Conservation (phyloP, 2,329 filamentous ascomycete genomes). For the Aspergillus sp. region DNA sequence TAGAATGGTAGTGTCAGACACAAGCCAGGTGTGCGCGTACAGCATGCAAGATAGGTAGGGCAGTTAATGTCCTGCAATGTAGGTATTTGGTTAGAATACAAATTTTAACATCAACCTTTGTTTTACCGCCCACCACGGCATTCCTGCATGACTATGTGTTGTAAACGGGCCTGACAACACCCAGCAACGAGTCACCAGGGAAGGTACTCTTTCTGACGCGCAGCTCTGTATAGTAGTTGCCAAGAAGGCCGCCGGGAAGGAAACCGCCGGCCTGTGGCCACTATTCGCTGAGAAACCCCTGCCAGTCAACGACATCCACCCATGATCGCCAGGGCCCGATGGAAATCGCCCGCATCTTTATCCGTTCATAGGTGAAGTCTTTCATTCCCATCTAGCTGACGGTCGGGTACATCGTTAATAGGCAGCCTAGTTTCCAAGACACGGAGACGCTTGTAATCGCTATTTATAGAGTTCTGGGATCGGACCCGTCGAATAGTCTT, state of each 20-base stretch:
- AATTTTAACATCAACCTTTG: not conserved
- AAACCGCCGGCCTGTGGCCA: not conserved
- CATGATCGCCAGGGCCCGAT: not conserved
- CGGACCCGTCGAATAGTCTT: not conserved
- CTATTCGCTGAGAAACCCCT: not conserved
- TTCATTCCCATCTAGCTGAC: not conserved
- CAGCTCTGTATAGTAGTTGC: not conserved
- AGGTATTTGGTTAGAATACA: not conserved
- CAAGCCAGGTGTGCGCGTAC: not conserved
- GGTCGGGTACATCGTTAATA: not conserved
- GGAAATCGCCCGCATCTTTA: not conserved
- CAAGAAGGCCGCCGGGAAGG: not conserved
- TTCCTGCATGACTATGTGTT: not conserved
- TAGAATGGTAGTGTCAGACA: slow-evolving; percentile 51
- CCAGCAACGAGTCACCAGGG: not conserved
- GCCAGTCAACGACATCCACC: not conserved
- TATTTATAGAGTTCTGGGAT: not conserved
- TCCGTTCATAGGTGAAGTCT: not conserved
- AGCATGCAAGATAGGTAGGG: not conserved
- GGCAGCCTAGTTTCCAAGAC: slow-evolving; percentile 1
- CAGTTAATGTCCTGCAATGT: not conserved
- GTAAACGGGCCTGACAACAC: not conserved
- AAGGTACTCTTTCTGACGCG: no score
- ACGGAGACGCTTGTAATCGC: slow-evolving; percentile 16
- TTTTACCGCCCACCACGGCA: not conserved